These are phyloP conservation scores for Penicillium occitanis DNA, from an alignment of 2,329 filamentous ascomycete genomes.

Conservation along the genomic window DNA sequence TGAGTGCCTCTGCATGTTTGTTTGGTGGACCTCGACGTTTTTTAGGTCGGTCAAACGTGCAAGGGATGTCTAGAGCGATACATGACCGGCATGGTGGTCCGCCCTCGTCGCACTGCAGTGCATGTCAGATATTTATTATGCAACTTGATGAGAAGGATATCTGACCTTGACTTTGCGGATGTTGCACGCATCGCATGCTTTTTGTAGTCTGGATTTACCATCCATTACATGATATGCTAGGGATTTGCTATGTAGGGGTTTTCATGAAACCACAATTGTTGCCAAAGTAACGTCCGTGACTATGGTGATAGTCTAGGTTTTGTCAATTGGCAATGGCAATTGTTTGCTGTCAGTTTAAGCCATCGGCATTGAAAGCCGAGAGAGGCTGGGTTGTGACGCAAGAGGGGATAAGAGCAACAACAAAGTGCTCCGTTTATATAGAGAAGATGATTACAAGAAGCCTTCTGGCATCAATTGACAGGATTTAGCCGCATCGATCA, in stretches of 20 bases:
- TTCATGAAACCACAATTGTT: not conserved
- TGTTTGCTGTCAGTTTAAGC: not conserved
- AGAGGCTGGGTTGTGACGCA: conserved; percentile 16
- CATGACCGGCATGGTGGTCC: conserved; percentile 68
- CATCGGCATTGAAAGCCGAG: conserved; percentile 17
- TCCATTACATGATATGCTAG: conserved; percentile 30
- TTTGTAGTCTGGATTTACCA: conserved; percentile 46
- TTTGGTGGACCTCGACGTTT: conserved; percentile 66
- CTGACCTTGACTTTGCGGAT: conserved; percentile 55
- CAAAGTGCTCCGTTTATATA: not conserved
- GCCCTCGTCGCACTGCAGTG: conserved; percentile 60
- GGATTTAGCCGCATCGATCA: not conserved
- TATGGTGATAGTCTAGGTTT: not conserved
- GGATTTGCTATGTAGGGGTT: not conserved
- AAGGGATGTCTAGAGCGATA: conserved; percentile 64
- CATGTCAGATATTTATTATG: not conserved
- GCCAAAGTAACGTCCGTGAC: not conserved
- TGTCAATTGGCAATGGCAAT: not conserved
- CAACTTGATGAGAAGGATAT: conserved; percentile 11
- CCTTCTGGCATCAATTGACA: not conserved
- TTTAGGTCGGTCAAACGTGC: conserved; percentile 65
- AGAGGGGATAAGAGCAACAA: not conserved
- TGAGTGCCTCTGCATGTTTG: conserved; percentile 65
- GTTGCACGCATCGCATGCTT: conserved; percentile 56
- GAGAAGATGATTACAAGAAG: not conserved